These are phyloP conservation scores for Selaginella tamariscina DNA, from an alignment of 75 land plant genomes.

Conservation along the genomic window DNA sequence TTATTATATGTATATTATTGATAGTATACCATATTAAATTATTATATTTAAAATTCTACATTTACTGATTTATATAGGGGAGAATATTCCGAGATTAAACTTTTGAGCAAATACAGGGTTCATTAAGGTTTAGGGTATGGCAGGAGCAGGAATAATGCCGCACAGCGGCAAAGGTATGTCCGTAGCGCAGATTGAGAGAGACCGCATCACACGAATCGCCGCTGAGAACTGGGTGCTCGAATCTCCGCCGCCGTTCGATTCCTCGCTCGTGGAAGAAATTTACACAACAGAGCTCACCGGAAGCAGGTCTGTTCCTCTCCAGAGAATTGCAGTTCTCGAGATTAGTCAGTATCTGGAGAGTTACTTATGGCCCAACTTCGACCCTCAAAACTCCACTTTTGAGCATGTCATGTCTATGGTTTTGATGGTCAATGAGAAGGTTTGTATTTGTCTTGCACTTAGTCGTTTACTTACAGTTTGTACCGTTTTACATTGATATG, in stretches of 20 bases:
- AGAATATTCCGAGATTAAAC: no score
- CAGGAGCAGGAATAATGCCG: no score
- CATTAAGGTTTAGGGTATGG: no score
- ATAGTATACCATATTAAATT: no score
- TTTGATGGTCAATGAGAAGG: constrained; percentile 98
- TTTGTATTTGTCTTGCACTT: constrained; percentile 16
- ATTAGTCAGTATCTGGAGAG: constrained; percentile 98
- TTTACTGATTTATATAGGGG: no score
- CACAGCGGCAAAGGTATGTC: constrained; percentile 52
- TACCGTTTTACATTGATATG: no score
- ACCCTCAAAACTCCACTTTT: constrained; percentile 54
- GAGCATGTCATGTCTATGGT: constrained; percentile 99
- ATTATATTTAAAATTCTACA: no score
- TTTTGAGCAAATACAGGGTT: no score
- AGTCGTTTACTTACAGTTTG: no score
- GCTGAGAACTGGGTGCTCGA: constrained; percentile 46
- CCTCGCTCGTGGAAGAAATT: constrained; percentile 73
- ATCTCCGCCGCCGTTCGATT: constrained; percentile 32
- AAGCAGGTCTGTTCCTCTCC: constrained; percentile 60
- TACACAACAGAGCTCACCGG: constrained; percentile 78
- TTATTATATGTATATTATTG: no score
- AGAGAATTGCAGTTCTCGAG: constrained; percentile 88
- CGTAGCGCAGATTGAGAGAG: constrained; percentile 60
- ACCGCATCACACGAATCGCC: constrained; percentile 69
- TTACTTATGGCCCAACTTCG: constrained; percentile 92